These are phyloP conservation scores for Dictyostelium gargantuum DNA, from an alignment of 208 protist species.

Conservation along the genomic window DNA sequence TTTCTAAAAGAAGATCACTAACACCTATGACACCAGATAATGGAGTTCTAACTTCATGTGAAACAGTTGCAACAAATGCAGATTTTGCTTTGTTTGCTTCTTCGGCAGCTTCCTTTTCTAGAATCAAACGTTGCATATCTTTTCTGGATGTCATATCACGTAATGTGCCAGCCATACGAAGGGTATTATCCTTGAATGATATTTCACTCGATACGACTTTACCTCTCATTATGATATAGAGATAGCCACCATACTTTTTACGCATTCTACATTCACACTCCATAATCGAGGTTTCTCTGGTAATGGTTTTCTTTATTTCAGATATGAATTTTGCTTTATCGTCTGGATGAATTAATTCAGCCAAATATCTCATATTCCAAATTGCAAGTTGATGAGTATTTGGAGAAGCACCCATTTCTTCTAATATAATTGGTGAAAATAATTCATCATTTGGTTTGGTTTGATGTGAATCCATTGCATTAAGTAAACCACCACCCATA, in stretches of 20 bases:
- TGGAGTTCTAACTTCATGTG: slow-evolving; percentile 58
- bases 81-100: slow-evolving; percentile 55
- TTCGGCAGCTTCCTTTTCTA: slow-evolving; percentile 34
- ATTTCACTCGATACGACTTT: slow-evolving; percentile 26
- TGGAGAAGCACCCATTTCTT: not conserved
- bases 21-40: slow-evolving; percentile 49
- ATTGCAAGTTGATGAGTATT: slow-evolving; percentile 53
- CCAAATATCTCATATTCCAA: slow-evolving; percentile 34
- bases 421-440: slow-evolving; percentile 15
- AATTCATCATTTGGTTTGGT: slow-evolving; percentile 1
- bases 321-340: slow-evolving; percentile 28
- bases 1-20: slow-evolving; percentile 13
- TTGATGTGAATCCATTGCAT: too few relatives aligned
- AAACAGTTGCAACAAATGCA: slow-evolving; percentile 47
- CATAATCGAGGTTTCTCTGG: not conserved
- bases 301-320: slow-evolving; percentile 34
- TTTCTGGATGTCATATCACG: slow-evolving; percentile 26
- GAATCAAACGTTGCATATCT: slow-evolving; percentile 31
- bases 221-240: slow-evolving; percentile 57
- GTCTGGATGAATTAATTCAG: slow-evolving; percentile 39
- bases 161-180: slow-evolving; percentile 49
- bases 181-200: not conserved
- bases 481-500: not conserved
- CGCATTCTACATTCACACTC: slow-evolving; percentile 49
- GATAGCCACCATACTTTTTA: slow-evolving; percentile 35